These are phyloP conservation scores for Bonia amplexicaulis DNA, from an alignment of 176 grass and related monocot genomes.

Conservation along the genomic window DNA sequence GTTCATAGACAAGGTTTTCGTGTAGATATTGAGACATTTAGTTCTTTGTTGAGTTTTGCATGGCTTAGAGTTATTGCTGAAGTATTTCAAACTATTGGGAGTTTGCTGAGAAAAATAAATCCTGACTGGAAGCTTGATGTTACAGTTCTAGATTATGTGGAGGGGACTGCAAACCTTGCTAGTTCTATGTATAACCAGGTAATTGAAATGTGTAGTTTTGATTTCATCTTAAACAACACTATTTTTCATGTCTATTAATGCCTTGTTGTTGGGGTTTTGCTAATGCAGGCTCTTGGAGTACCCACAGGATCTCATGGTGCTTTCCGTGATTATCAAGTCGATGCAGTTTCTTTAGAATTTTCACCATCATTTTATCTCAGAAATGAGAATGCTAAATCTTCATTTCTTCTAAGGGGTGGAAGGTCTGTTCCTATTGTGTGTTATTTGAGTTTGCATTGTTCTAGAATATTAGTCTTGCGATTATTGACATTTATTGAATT, in stretches of 20 bases:
- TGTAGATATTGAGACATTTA: slow-evolving; percentile 56
- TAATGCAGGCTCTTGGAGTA: slow-evolving; percentile 76
- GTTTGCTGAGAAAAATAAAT: slow-evolving; percentile 68
- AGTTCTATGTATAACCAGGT: slow-evolving; percentile 95
- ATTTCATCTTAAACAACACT: background rate
- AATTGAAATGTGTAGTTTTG: background rate
- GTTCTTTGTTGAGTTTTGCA: slow-evolving; percentile 52
- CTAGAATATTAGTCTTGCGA: background rate
- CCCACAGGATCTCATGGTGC: slow-evolving; percentile 90
- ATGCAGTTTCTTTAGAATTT: slow-evolving; percentile 85
- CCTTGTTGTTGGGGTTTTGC: slow-evolving; percentile 19
- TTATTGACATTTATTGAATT: background rate
- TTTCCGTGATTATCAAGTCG: slow-evolving; percentile 96
- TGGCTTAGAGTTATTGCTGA: slow-evolving; percentile 69
- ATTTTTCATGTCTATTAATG: background rate
- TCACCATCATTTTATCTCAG: slow-evolving; percentile 63
- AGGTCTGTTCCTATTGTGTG: slow-evolving; percentile 42
- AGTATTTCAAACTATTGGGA: slow-evolving; percentile 59
- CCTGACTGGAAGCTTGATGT: slow-evolving; percentile 86
- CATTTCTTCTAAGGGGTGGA: slow-evolving; percentile 79
- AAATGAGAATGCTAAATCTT: slow-evolving; percentile 71
- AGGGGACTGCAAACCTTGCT: slow-evolving; percentile 73
- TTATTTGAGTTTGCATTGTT: background rate
- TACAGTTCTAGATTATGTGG: slow-evolving; percentile 65
- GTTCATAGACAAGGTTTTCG: slow-evolving; percentile 93